phyloP scores from a whole-genome alignment of 1,284 basidiomycete species.

The Heterobasidion occidentale region DNA sequence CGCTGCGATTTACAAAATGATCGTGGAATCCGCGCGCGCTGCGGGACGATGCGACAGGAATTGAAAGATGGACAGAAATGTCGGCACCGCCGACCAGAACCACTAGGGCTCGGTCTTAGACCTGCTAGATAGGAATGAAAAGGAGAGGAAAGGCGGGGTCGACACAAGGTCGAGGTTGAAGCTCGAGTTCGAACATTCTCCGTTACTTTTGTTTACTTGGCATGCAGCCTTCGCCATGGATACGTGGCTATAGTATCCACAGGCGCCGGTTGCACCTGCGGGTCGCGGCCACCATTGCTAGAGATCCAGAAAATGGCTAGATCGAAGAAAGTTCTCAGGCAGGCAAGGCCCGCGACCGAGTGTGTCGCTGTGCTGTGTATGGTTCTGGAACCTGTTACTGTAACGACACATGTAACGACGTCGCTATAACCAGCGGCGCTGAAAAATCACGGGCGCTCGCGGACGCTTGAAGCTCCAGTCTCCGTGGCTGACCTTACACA shows the following conservation, averaged over 20 bases:
- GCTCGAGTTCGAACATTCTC: not conserved
- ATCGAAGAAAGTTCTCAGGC: too few relatives aligned
- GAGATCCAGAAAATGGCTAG: too few relatives aligned
- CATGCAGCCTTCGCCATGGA: not conserved
- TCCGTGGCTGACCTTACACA: too few relatives aligned
- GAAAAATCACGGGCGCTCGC: too few relatives aligned
- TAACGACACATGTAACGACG: too few relatives aligned
- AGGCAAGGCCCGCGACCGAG: too few relatives aligned
- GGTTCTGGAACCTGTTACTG: too few relatives aligned
- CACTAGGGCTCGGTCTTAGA: not conserved
- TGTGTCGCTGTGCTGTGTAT: too few relatives aligned
- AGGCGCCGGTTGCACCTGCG: too few relatives aligned
- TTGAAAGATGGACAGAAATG: not conserved
- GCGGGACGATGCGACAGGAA: not conserved
- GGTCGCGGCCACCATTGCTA: too few relatives aligned
- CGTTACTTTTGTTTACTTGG: not conserved
- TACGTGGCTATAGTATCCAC: not conserved
- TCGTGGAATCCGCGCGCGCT: not conserved
- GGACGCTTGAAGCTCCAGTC: too few relatives aligned
- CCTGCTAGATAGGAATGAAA: not conserved
- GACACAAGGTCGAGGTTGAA: not conserved
- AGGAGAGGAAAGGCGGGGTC: not conserved
- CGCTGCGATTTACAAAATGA: not conserved
- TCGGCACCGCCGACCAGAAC: not conserved
- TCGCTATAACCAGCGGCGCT: too few relatives aligned